Evolutionary conservation across 805 yeast species (phyloP).

Genomic region (Kodamaea kaohsiungensis): DNA sequence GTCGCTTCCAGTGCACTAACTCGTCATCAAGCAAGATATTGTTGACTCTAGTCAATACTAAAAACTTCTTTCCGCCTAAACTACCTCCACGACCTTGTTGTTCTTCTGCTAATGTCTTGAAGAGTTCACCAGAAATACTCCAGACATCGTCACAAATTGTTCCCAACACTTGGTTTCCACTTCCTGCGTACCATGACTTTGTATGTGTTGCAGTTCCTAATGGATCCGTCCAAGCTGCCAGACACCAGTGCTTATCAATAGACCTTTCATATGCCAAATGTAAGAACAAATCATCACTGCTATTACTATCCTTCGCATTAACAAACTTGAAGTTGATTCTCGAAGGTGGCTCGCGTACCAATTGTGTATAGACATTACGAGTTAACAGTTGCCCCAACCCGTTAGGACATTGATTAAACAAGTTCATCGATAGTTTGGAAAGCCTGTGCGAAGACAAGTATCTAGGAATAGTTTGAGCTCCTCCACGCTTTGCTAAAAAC

Average conservation of each 20-base stretch:
- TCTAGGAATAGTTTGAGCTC: constrained; percentile 13
- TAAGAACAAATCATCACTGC: constrained; percentile 68
- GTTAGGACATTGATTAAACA: constrained; percentile 60
- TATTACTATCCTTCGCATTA: constrained; percentile 20
- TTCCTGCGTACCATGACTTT: constrained; percentile 58
- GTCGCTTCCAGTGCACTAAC: constrained; percentile 72
- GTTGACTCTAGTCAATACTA: constrained; percentile 68
- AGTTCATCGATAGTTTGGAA: constrained; percentile 48
- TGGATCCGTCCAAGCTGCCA: constrained; percentile 89
- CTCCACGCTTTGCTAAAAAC: constrained; percentile 20
- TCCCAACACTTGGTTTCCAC: constrained; percentile 25
- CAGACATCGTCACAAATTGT: constrained; percentile 67
- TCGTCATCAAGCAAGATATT: constrained; percentile 83
- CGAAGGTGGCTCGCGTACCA: constrained; percentile 40
- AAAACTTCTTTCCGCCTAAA: constrained; percentile 56
- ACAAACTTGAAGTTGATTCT: constrained; percentile 38
- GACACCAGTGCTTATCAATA: constrained; percentile 78
- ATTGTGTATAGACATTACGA: constrained; percentile 27
- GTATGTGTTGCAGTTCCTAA: constrained; percentile 63
- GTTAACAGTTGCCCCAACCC: constrained; percentile 15
- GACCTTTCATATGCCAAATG: constrained; percentile 88
- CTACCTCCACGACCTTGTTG: constrained; percentile 27
- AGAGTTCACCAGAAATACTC: constrained; percentile 53
- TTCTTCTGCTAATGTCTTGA: constrained; percentile 36
- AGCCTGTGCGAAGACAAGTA: constrained; percentile 36